A percentile compares a stretch with the other conserved stretches of the same genome.
These are phyloP conservation scores for Neopestalotiopsis clavispora DNA, from an alignment of 2,329 filamentous ascomycete species.

Conservation along the genomic window DNA sequence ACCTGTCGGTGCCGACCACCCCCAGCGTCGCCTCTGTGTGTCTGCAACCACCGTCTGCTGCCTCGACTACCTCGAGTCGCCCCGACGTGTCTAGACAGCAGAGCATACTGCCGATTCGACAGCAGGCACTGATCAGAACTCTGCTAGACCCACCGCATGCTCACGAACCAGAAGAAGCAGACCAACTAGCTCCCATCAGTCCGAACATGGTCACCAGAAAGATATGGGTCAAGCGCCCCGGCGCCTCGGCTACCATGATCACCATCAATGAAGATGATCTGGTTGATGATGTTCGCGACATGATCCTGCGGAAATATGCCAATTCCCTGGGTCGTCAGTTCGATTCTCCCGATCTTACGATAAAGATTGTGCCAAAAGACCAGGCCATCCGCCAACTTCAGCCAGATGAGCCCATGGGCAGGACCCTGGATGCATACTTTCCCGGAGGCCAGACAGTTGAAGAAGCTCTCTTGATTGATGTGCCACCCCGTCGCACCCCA, in stretches of 20 bases:
- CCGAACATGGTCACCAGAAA: constrained; percentile 71
- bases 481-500: constrained; percentile 77
- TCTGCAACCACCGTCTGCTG: constrained; percentile 17
- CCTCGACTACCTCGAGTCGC: constrained; percentile 29
- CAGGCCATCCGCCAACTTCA: constrained; percentile 68
- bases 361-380: constrained; percentile 79
- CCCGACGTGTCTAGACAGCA: constrained; percentile 43
- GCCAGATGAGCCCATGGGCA: constrained; percentile 83
- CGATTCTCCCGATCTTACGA: constrained; percentile 86
- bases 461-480: constrained; percentile 90
- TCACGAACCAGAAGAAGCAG: constrained; percentile 43
- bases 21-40: constrained; percentile 16
- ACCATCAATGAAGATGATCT: constrained; percentile 85
- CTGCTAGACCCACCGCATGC: constrained; percentile 53
- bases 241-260: constrained; percentile 85
- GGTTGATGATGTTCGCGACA: constrained; percentile 92
- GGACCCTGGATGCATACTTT: constrained; percentile 81
- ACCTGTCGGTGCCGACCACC: constrained; percentile 20
- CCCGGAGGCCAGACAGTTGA: constrained; percentile 86
- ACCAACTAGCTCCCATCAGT: constrained; percentile 44
- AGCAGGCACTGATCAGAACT: constrained; percentile 54
- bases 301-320: constrained; percentile 90
- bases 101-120: constrained; percentile 50
- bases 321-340: constrained; percentile 90
- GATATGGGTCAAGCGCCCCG: constrained; percentile 91